Evolutionary conservation across 306 rosid genomes (phyloP).

Genomic region (Biancaea sappan): DNA sequence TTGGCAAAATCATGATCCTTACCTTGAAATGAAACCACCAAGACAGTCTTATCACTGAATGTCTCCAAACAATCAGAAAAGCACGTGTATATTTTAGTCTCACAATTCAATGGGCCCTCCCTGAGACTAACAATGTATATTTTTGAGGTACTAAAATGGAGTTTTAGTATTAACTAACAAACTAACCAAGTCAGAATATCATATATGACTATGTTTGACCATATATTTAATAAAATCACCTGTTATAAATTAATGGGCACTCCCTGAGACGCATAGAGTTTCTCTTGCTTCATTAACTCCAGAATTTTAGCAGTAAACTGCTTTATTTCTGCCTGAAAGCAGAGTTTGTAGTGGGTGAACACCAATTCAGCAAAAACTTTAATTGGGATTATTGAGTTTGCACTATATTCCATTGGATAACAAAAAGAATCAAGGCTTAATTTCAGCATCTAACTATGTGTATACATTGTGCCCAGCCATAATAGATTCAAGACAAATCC

Average conservation of each 20-base stretch:
- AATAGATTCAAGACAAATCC: too few relatives aligned
- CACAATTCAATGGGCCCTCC: not conserved
- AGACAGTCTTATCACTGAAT: conserved; percentile 14
- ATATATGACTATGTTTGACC: not conserved
- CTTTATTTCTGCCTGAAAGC: too few relatives aligned
- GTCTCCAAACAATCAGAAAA: not conserved
- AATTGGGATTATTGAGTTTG: too few relatives aligned
- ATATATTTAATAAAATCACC: conserved; percentile 46
- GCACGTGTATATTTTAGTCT: not conserved
- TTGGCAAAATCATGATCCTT: conserved; percentile 17
- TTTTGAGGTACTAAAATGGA: too few relatives aligned
- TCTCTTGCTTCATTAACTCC: conserved; percentile 77
- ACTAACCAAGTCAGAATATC: too few relatives aligned
- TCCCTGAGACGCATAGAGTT: conserved; percentile 84
- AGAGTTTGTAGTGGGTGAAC: conserved; percentile 8
- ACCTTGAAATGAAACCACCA: not conserved
- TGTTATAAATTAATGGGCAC: conserved; percentile 91
- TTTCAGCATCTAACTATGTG: too few relatives aligned
- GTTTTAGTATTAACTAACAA: too few relatives aligned
- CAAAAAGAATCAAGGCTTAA: too few relatives aligned
- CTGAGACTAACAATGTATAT: too few relatives aligned
- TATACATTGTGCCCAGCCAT: too few relatives aligned
- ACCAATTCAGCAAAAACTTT: conserved; percentile 45
- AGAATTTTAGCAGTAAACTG: conserved; percentile 80
- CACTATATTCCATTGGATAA: too few relatives aligned